Percentiles rank a stretch among this genome's conserved stretches.
phyloP scores from a whole-genome alignment of 2,329 filamentous ascomycete species.

The Fusarium euwallaceae region DNA sequence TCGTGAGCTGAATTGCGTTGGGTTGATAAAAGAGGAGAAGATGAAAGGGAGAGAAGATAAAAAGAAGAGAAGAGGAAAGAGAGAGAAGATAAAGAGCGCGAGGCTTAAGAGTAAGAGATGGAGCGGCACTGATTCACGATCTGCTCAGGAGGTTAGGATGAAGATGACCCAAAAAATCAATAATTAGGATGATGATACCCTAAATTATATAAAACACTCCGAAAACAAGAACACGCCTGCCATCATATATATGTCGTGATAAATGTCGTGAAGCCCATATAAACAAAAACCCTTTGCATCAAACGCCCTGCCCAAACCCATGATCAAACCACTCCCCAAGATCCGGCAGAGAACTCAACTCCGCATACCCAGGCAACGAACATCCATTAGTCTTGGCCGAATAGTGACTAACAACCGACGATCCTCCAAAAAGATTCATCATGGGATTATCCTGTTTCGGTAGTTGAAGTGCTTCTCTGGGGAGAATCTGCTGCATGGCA shows the following conservation, averaged over 20 bases:
- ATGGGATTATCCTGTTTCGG: conserved; percentile 16
- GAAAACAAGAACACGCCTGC: not conserved
- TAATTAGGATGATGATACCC: not conserved
- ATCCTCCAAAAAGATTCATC: not conserved
- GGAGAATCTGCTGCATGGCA: conserved; percentile 33
- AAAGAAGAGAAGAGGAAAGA: not conserved
- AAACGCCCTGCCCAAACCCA: conserved; percentile 13
- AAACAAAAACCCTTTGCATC: not conserved
- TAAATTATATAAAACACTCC: not conserved
- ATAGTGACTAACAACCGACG: not conserved
- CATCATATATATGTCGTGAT: not conserved
- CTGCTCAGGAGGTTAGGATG: not conserved
- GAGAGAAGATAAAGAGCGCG: not conserved
- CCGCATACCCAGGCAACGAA: conserved; percentile 13
- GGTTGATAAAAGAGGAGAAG: not conserved
- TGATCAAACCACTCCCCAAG: conserved; percentile 30
- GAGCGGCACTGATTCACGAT: not conserved
- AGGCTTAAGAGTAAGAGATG: not conserved
- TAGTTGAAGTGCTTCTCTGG: conserved; percentile 22
- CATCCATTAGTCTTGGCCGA: not conserved
- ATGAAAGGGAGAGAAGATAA: no score
- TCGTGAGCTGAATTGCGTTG: not conserved
- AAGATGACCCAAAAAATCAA: not conserved
- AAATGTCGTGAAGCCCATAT: not conserved
- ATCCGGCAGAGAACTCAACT: conserved; percentile 19